Percentiles rank a stretch among this genome's conserved stretches.
These are phyloP conservation scores for Colletotrichum lupini DNA, from an alignment of 2,329 filamentous ascomycete genomes.

Conservation along the genomic window DNA sequence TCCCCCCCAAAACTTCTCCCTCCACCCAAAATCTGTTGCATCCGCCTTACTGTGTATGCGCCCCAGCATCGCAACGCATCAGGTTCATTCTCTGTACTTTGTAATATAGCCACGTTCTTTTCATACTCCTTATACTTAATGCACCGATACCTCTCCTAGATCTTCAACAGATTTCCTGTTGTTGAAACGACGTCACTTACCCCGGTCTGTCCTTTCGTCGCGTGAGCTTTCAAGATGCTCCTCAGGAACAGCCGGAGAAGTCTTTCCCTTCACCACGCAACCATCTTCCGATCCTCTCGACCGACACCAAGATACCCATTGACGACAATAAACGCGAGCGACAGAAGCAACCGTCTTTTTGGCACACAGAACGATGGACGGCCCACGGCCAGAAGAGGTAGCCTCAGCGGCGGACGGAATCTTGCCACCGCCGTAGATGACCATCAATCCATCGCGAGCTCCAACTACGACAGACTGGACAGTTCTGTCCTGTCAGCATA, in stretches of 20 bases:
- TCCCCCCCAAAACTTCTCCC: not conserved
- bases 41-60: not conserved
- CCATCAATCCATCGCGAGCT: constrained; percentile 36
- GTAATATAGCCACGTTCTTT: constrained; percentile 26
- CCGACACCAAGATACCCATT: constrained; percentile 11
- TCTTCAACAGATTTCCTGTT: constrained; percentile 10
- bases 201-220: constrained; percentile 3
- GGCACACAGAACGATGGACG: constrained; percentile 21
- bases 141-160: constrained; percentile 5
- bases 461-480: constrained; percentile 2
- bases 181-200: constrained; percentile 5
- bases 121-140: constrained; percentile 28
- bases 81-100: constrained; percentile 25
- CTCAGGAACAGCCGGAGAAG: constrained; percentile 28
- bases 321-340: not conserved
- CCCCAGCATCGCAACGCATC: constrained; percentile 3
- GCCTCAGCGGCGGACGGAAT: constrained; percentile 38
- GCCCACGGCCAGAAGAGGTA: constrained; percentile 19
- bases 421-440: constrained; percentile 57
- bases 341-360: constrained; percentile 5
- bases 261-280: constrained; percentile 33
- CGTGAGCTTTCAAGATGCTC: constrained; percentile 32
- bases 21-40: not conserved
- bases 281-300: constrained; percentile 15
- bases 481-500: constrained; percentile 16